Percentiles rank a stretch among this genome's conserved stretches.
phyloP scores from a whole-genome alignment of 306 rosid species.

The Sicyos baderoa region DNA sequence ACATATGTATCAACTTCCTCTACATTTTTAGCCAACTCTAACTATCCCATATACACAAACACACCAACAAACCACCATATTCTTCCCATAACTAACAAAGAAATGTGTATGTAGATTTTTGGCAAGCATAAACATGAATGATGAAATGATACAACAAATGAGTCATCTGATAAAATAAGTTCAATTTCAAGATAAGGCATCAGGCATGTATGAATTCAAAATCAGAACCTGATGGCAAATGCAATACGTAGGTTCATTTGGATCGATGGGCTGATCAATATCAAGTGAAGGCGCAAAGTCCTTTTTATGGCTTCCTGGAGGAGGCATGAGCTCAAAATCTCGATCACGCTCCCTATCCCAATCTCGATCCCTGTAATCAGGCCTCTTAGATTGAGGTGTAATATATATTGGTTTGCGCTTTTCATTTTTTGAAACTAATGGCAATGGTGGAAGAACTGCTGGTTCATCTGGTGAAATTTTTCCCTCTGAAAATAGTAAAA shows the following conservation, averaged over 20 bases:
- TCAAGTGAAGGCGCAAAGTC: conserved; percentile 66
- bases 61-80: background rate
- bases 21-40: background rate
- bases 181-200: background rate
- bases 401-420: conserved; percentile 48
- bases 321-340: conserved; percentile 96
- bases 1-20: background rate
- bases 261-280: conserved; percentile 87
- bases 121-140: conserved; percentile 5
- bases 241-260: conserved; percentile 90
- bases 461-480: conserved; percentile 80
- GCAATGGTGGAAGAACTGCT: conserved; percentile 79
- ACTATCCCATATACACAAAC: background rate
- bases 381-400: conserved; percentile 73
- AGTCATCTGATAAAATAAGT: conserved; percentile 2
- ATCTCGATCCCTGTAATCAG: conserved; percentile 75
- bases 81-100: background rate
- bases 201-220: conserved; percentile 13
- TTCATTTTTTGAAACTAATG: conserved; percentile 63
- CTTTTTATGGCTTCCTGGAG: conserved; percentile 86
- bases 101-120: background rate
- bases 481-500: conserved; percentile 45
- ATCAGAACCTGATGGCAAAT: conserved; percentile 86
- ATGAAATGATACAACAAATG: background rate
- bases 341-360: conserved; percentile 96